phyloP scores from a whole-genome alignment of 768 basidiomycete genomes.

The Paxillus rubicundulus region DNA sequence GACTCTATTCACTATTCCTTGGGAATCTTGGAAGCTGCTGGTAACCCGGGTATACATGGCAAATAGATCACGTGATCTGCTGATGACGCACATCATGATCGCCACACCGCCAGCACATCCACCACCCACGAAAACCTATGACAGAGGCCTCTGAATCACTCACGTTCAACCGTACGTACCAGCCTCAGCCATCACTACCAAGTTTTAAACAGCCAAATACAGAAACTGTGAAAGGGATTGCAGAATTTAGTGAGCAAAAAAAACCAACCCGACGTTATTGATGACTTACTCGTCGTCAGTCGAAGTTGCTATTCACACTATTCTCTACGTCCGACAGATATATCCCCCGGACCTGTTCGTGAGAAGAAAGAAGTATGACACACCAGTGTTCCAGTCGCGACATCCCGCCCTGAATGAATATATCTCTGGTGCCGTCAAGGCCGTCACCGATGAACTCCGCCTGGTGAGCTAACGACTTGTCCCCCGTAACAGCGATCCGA shows the following conservation, averaged over 20 bases:
- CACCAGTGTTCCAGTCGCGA: slow-evolving; percentile 90
- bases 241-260: slow-evolving; percentile 63
- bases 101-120: no score
- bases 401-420: slow-evolving; percentile 87
- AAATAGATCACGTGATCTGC: no score
- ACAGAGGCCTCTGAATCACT: slow-evolving; percentile 23
- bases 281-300: slow-evolving; percentile 47
- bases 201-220: slow-evolving; percentile 11
- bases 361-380: slow-evolving; percentile 84
- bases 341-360: slow-evolving; percentile 89
- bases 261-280: neutral
- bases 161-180: slow-evolving; percentile 39
- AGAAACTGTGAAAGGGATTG: slow-evolving; percentile 65
- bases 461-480: slow-evolving; percentile 41
- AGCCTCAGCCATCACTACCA: neutral
- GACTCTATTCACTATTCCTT: no score
- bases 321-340: slow-evolving; percentile 86
- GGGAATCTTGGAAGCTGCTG: no score
- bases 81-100: no score
- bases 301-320: slow-evolving; percentile 90
- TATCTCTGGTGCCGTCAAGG: slow-evolving; percentile 82
- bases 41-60: no score
- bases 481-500: neutral
- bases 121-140: slow-evolving; percentile 8
- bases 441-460: slow-evolving; percentile 73